Conservation (phyloP, 352 stramenopile species). For the Plasmopara viticola region DNA sequence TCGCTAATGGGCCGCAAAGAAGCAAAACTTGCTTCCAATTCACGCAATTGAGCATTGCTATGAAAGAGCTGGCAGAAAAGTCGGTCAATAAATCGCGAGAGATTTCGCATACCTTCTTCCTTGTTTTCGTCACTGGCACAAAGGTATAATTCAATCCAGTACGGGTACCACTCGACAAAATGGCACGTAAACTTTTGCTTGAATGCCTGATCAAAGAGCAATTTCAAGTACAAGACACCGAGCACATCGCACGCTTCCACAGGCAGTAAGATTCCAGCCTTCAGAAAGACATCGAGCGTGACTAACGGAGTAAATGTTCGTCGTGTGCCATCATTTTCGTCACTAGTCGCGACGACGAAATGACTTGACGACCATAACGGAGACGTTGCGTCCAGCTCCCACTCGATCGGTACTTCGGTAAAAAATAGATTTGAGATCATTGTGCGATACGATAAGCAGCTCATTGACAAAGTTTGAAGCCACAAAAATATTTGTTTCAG, state of each 20-base stretch:
- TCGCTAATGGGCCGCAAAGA: conserved; percentile 19
- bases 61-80: conserved; percentile 84
- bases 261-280: conserved; percentile 60
- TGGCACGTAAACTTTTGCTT: conserved; percentile 78
- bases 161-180: conserved; percentile 78
- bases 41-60: conserved; percentile 63
- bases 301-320: conserved; percentile 18
- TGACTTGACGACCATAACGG: conserved; percentile 5
- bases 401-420: conserved; percentile 44
- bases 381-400: conserved; percentile 27
- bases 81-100: conserved; percentile 77
- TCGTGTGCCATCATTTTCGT: neutral
- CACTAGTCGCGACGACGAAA: conserved; percentile 5
- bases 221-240: conserved; percentile 75
- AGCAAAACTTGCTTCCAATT: conserved; percentile 50
- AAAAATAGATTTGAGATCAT: conserved; percentile 56
- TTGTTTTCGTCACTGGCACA: conserved; percentile 61
- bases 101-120: conserved; percentile 64
- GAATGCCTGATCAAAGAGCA: conserved; percentile 76
- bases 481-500: conserved; percentile 54
- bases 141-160: conserved; percentile 70
- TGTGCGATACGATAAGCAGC: conserved; percentile 59
- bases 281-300: conserved; percentile 65
- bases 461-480: conserved; percentile 70
- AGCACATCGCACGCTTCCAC: conserved; percentile 67